Evolutionary conservation across 2,329 filamentous ascomycete genomes (phyloP).

Genomic region (Colletotrichum tabaci): DNA sequence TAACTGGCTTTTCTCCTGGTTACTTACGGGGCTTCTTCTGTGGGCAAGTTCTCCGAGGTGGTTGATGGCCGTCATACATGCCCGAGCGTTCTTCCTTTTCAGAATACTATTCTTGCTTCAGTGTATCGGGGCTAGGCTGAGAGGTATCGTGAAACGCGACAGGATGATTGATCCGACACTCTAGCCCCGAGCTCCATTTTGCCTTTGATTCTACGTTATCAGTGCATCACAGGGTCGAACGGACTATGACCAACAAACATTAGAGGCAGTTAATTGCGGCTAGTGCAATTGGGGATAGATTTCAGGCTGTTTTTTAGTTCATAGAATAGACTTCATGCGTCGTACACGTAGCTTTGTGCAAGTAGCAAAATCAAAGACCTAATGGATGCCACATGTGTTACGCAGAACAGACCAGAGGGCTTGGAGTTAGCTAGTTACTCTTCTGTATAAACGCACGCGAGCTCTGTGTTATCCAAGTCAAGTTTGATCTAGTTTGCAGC

Average conservation of each 20-base stretch:
- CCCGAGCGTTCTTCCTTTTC: background rate
- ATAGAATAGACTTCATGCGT: too few species aligned
- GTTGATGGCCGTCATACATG: background rate
- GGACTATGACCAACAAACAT: accelerated
- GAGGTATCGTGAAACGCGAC: background rate
- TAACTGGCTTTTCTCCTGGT: background rate
- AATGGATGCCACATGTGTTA: too few species aligned
- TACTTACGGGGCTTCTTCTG: too few species aligned
- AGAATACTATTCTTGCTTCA: background rate
- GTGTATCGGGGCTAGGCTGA: background rate
- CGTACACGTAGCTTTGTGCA: too few species aligned
- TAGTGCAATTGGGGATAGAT: background rate
- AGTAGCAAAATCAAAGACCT: too few species aligned
- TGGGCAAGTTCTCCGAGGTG: background rate
- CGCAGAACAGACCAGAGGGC: too few species aligned
- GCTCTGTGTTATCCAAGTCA: too few species aligned
- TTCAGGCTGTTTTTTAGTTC: too few species aligned
- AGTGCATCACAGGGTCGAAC: background rate
- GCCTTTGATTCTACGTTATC: background rate
- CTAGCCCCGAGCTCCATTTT: background rate
- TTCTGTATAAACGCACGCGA: too few species aligned
- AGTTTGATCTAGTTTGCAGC: too few species aligned
- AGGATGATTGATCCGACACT: background rate
- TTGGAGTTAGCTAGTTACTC: too few species aligned
- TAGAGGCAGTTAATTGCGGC: too few species aligned